Evolutionary conservation across 495 filamentous ascomycete species (phyloP).

Genomic region (Cercophora sp.): DNA sequence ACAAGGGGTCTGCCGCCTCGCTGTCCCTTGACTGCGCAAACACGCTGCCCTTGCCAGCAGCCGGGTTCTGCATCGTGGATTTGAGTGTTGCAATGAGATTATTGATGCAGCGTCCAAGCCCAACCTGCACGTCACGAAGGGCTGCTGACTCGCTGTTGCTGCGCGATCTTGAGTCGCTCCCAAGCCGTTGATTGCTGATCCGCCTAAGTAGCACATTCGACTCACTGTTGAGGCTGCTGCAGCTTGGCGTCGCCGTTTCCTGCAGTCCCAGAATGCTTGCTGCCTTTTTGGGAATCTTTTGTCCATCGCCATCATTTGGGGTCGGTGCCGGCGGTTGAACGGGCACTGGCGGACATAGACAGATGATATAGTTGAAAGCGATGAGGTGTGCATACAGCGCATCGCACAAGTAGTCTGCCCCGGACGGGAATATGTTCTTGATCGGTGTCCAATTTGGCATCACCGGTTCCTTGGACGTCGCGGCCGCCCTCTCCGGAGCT

Average conservation of each 20-base stretch:
- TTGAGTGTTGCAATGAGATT: conserved; percentile 38
- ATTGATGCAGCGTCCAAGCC: conserved; percentile 35
- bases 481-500: neutral
- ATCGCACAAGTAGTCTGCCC: conserved; percentile 53
- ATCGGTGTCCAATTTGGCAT: conserved; percentile 44
- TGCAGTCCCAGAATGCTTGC: conserved; percentile 38
- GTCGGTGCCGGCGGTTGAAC: neutral
- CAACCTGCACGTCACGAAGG: conserved; percentile 31
- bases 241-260: neutral
- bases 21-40: conserved; percentile 10
- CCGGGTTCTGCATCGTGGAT: too few relatives aligned
- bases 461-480: conserved; percentile 1
- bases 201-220: neutral
- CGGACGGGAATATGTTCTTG: conserved; percentile 54
- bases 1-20: conserved; percentile 28
- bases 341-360: conserved; percentile 28
- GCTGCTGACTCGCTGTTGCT: neutral
- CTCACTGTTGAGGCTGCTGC: too few relatives aligned
- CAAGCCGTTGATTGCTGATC: neutral
- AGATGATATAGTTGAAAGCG: conserved; percentile 58
- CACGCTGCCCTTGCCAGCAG: neutral
- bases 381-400: conserved; percentile 62
- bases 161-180: neutral
- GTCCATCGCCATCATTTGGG: conserved; percentile 11
- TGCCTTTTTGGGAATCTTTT: conserved; percentile 36